phyloP scores from a whole-genome alignment of 768 basidiomycete genomes.

The Dendrothele bispora region DNA sequence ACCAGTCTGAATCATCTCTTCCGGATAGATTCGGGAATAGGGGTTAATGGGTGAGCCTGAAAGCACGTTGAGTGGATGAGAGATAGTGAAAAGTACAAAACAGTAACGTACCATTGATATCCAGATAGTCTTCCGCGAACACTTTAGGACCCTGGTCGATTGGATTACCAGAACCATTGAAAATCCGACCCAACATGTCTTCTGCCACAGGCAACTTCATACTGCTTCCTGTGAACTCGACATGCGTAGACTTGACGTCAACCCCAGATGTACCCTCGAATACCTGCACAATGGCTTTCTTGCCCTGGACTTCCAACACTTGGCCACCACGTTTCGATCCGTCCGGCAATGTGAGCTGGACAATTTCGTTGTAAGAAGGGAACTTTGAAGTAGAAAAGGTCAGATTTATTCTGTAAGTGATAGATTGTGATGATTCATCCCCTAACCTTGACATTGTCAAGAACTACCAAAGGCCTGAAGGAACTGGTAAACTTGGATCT shows the following conservation, averaged over 20 bases:
- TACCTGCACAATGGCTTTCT: slow-evolving; percentile 99
- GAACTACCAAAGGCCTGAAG: slow-evolving; percentile 85
- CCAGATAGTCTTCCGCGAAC: slow-evolving; percentile 98
- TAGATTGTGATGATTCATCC: neutral
- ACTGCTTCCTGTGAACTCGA: slow-evolving; percentile 96
- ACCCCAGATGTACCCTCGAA: slow-evolving; percentile 98
- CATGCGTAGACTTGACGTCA: slow-evolving; percentile 95
- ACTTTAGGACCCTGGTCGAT: slow-evolving; percentile 99
- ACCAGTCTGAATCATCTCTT: slow-evolving; percentile 99
- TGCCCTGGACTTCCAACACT: slow-evolving; percentile 96
- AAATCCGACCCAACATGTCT: slow-evolving; percentile 98
- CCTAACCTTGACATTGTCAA: slow-evolving; percentile 96
- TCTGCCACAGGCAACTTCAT: slow-evolving; percentile 99
- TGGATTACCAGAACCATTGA: slow-evolving; percentile 97
- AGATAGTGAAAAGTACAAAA: slow-evolving; percentile 10
- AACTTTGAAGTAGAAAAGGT: slow-evolving; percentile 62
- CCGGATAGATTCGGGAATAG: slow-evolving; percentile 97
- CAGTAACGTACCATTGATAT: slow-evolving; percentile 85
- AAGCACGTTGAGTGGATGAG: slow-evolving; percentile 4
- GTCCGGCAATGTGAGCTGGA: slow-evolving; percentile 91
- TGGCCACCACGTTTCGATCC: slow-evolving; percentile 95
- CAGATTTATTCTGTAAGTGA: slow-evolving; percentile 7
- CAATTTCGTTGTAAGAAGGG: slow-evolving; percentile 98
- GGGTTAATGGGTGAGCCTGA: slow-evolving; percentile 97
- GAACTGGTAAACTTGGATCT: slow-evolving; percentile 12